These are phyloP conservation scores for Lactarius deliciosus DNA, from an alignment of 768 basidiomycete genomes.

Conservation along the genomic window DNA sequence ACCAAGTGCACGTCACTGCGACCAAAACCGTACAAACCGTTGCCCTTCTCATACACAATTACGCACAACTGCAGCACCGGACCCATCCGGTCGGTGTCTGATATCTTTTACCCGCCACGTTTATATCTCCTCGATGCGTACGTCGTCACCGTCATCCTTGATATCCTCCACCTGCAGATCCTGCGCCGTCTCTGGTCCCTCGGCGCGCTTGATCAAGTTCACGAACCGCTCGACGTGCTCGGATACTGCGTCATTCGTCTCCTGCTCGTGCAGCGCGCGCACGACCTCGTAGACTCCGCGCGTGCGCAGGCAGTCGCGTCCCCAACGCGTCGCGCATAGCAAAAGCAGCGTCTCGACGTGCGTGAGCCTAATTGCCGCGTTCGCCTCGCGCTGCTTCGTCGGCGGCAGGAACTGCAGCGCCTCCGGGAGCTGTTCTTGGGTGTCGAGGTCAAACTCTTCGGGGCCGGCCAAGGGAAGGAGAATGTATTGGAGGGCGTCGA, in stretches of 20 bases:
- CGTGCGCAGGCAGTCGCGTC: conserved; percentile 73
- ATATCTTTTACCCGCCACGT: neutral
- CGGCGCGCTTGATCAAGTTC: conserved; percentile 76
- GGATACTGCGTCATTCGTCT: conserved; percentile 78
- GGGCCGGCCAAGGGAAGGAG: conserved; percentile 91
- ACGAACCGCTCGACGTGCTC: conserved; percentile 90
- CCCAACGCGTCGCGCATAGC: conserved; percentile 86
- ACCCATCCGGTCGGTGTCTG: neutral
- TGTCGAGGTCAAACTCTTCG: conserved; percentile 93
- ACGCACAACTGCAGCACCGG: neutral
- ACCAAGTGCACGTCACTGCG: neutral
- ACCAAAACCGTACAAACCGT: neutral
- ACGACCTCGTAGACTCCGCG: conserved; percentile 89
- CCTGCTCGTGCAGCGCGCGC: conserved; percentile 71
- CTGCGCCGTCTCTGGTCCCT: conserved; percentile 50
- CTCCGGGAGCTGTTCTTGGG: conserved; percentile 82
- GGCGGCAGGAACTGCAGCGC: conserved; percentile 86
- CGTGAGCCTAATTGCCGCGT: conserved; percentile 71
- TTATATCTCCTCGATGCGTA: conserved; percentile 72
- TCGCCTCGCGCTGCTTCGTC: conserved; percentile 80
- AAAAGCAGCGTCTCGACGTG: conserved; percentile 89
- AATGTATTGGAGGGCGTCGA: conserved; percentile 82
- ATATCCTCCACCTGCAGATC: conserved; percentile 37
- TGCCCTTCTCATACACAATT: neutral
- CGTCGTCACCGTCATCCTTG: conserved; percentile 53